A percentile compares a stretch with the other conserved stretches of the same genome.
These are phyloP conservation scores for Paramarasmius palmivorus DNA, from an alignment of 1,284 basidiomycete species.

Conservation along the genomic window DNA sequence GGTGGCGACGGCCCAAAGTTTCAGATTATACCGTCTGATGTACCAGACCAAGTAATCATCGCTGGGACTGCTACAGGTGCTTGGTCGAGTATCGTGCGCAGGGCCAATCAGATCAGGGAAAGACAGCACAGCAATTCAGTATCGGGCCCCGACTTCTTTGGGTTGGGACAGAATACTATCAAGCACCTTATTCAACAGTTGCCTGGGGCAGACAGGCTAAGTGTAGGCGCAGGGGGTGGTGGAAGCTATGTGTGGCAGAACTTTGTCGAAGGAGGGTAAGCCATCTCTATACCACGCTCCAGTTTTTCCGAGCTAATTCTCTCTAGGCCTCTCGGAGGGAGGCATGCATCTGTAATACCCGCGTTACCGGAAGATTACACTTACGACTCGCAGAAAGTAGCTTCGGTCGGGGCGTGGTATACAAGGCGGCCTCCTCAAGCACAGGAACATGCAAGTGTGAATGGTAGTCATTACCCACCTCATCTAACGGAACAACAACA, in stretches of 20 bases:
- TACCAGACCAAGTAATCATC: conserved; percentile 64
- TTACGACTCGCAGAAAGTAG: conserved; percentile 46
- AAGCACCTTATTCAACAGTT: conserved; percentile 83
- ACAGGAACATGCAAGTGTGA: conserved; percentile 24
- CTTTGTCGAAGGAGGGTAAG: conserved; percentile 79
- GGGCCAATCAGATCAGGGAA: conserved; percentile 75
- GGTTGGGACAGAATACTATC: conserved; percentile 80
- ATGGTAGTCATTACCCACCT: conserved; percentile 21
- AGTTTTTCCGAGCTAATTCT: conserved; percentile 11
- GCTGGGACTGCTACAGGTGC: conserved; percentile 83
- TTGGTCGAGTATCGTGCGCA: conserved; percentile 78
- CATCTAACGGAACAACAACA: too few relatives aligned
- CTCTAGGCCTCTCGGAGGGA: conserved; percentile 66
- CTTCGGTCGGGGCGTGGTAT: conserved; percentile 36
- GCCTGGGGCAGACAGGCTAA: conserved; percentile 63
- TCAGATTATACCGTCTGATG: conserved; percentile 72
- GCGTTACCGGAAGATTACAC: conserved; percentile 68
- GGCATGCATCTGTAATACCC: conserved; percentile 76
- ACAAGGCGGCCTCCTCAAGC: conserved; percentile 28
- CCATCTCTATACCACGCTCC: conserved; percentile 24
- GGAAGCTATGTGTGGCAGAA: conserved; percentile 79
- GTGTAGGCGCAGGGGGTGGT: conserved; percentile 18
- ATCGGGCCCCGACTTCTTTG: conserved; percentile 83
- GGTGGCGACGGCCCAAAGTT: conserved; percentile 82
- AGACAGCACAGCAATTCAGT: conserved; percentile 81